These are phyloP conservation scores for Chlorencoelia australis DNA, from an alignment of 2,329 filamentous ascomycete species.

Conservation along the genomic window DNA sequence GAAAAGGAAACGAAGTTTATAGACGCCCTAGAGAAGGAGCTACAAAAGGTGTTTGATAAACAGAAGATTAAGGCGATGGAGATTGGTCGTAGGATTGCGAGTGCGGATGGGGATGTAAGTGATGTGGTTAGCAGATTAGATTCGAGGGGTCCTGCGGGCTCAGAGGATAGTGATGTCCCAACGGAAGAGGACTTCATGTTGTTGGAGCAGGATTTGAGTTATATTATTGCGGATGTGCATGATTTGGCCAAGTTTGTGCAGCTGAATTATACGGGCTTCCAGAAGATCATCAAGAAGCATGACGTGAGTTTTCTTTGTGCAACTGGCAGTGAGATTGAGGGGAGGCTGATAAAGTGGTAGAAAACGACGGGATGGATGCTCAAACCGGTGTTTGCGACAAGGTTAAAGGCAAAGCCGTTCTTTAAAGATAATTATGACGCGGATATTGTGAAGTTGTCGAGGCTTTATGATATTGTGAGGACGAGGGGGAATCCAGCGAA, in stretches of 20 bases:
- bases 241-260: slow-evolving; percentile 97
- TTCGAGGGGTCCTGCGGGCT: slow-evolving; percentile 40
- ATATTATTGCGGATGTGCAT: slow-evolving; percentile 97
- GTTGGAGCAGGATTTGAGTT: slow-evolving; percentile 88
- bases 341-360: slow-evolving; percentile 33
- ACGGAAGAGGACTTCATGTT: slow-evolving; percentile 89
- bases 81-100: slow-evolving; percentile 81
- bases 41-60: slow-evolving; percentile 96
- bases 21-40: slow-evolving; percentile 73
- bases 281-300: slow-evolving; percentile 99
- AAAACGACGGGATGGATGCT: slow-evolving; percentile 93
- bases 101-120: slow-evolving; percentile 79
- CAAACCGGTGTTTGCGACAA: slow-evolving; percentile 88
- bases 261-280: slow-evolving; percentile 96
- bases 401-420: slow-evolving; percentile 92
- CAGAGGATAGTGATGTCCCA: slow-evolving; percentile 39
- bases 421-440: slow-evolving; percentile 99
- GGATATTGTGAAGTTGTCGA: slow-evolving; percentile 88
- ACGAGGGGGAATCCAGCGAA: slow-evolving; percentile 87
- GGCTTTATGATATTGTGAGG: slow-evolving; percentile 86
- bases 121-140: slow-evolving; percentile 73
- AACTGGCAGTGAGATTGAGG: too few species aligned
- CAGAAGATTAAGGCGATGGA: slow-evolving; percentile 96
- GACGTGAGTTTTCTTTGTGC: slow-evolving; percentile 53
- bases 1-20: slow-evolving; percentile 89